Evolutionary conservation across 2,329 filamentous ascomycete genomes (phyloP), one percentile per base, ranked within the genome.

Genomic region (Colletotrichum australisinense): DNA sequence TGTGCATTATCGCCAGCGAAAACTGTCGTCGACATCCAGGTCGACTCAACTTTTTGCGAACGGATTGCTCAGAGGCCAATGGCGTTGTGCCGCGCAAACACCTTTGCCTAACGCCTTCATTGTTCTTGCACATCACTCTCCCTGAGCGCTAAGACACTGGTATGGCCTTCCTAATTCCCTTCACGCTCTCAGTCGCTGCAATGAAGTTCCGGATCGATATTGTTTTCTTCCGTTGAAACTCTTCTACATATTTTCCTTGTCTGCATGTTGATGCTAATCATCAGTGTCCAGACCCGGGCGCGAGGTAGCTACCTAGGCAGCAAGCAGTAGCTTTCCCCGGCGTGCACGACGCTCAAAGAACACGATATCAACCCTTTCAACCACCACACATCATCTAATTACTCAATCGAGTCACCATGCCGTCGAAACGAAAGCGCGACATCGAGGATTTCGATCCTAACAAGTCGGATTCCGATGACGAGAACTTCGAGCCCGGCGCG

Each of bases 401-500:
- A 42, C 19, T 32, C 28, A 22, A 32, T 2, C 11, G 30, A 30
- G 4, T 24, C 75, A 82, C 76, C 35, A 87, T 87, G 86, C 79
- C 82, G n/a, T 76, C 80, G 69, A 91, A 91, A 80, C 84, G 91
- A 67, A 93, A 92, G 85, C 84, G 87, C 75, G 85, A 85, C 71
- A 82, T 90, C 68, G 87, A 90, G 75, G 85, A 86, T 67, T 93
- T 92, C 76, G 91, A 93, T 80, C 90, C 89, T 3, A 92, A 92
- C 80, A 88, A 91, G 79, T 93, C 91, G 63, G 91, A 93, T 76
- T 86, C 91, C 2, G 88, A 91, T 63, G 91, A 93, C 78, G 90
- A 91, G 76, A 92, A 92, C 80, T 93, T 93, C 78, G 88, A 91
- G 71, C 90, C 90, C 19, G 79, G 81, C 19, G 79, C 80, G 26